Conservation (phyloP, 257 asterid genomes). For the Solanum clarkiae region DNA sequence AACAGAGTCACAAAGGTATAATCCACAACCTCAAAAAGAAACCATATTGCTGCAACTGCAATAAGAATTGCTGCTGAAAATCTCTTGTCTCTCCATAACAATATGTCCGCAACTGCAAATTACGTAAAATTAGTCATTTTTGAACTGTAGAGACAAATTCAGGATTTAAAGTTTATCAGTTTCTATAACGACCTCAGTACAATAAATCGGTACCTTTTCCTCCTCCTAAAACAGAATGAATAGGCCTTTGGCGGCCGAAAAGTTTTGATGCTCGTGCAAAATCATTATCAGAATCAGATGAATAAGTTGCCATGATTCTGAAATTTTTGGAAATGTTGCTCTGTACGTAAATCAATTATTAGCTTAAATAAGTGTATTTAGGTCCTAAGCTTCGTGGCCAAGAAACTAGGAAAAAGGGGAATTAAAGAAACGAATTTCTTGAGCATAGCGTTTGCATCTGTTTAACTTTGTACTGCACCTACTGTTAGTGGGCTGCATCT, state of each 20-base stretch:
- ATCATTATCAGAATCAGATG: constrained; percentile 8
- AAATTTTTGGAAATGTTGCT: not conserved
- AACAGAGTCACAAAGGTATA: constrained; percentile 40
- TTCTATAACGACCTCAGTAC: not conserved
- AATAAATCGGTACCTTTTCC: constrained; percentile 27
- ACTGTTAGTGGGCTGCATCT: not conserved
- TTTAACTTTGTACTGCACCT: not conserved
- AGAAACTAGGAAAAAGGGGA: constrained; percentile 9
- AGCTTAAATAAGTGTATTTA: not conserved
- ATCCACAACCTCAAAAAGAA: constrained; percentile 39
- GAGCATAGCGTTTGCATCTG: constrained; percentile 6
- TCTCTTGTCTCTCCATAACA: constrained; percentile 44
- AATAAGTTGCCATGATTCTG: constrained; percentile 1
- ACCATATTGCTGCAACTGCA: constrained; percentile 45
- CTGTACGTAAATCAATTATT: not conserved
- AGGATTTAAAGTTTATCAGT: not conserved
- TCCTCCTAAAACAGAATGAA: constrained; percentile 42
- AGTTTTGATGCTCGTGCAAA: constrained; percentile 7
- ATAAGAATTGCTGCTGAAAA: constrained; percentile 29
- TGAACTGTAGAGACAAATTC: not conserved
- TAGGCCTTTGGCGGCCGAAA: constrained; percentile 36
- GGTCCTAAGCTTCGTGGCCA: constrained; percentile 20
- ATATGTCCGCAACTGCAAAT: constrained; percentile 42
- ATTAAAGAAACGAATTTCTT: constrained; percentile 34
- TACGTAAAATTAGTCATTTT: not conserved